A percentile compares a stretch with the other conserved stretches of the same genome.
phyloP scores from a whole-genome alignment of 805 yeast genomes.

The Teunomyces kruisii region DNA sequence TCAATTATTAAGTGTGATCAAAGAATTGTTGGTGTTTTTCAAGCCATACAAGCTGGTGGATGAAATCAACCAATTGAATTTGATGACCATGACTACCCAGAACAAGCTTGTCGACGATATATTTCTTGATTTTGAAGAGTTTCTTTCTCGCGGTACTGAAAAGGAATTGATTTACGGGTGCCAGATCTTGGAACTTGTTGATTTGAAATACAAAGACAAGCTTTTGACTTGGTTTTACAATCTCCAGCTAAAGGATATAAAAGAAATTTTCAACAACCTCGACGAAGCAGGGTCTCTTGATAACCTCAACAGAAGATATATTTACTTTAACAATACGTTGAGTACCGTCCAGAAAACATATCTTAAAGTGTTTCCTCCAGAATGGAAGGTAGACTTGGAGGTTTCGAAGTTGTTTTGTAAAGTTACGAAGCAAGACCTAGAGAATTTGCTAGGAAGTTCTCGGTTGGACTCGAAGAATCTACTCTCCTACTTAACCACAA shows the following conservation, averaged over 20 bases:
- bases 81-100: conserved; percentile 58
- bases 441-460: conserved; percentile 47
- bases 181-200: conserved; percentile 64
- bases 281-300: conserved; percentile 97
- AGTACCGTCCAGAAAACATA: conserved; percentile 55
- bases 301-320: conserved; percentile 75
- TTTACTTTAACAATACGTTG: conserved; percentile 68
- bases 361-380: conserved; percentile 57
- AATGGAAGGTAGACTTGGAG: conserved; percentile 69
- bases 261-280: conserved; percentile 66
- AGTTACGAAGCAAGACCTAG: conserved; percentile 66
- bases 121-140: conserved; percentile 65
- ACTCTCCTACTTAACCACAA: conserved; percentile 66
- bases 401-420: conserved; percentile 65
- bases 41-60: conserved; percentile 80
- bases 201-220: conserved; percentile 53
- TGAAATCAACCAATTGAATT: conserved; percentile 68
- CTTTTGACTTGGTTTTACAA: conserved; percentile 73
- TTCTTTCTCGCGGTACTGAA: conserved; percentile 16
- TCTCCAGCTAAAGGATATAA: conserved; percentile 69
- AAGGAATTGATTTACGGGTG: conserved; percentile 60
- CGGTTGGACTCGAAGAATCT: conserved; percentile 60
- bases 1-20: conserved; percentile 65
- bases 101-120: conserved; percentile 65
- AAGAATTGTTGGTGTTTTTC: conserved; percentile 70